phyloP scores from a whole-genome alignment of 805 yeast species.

The Lachancea quebecensis region DNA sequence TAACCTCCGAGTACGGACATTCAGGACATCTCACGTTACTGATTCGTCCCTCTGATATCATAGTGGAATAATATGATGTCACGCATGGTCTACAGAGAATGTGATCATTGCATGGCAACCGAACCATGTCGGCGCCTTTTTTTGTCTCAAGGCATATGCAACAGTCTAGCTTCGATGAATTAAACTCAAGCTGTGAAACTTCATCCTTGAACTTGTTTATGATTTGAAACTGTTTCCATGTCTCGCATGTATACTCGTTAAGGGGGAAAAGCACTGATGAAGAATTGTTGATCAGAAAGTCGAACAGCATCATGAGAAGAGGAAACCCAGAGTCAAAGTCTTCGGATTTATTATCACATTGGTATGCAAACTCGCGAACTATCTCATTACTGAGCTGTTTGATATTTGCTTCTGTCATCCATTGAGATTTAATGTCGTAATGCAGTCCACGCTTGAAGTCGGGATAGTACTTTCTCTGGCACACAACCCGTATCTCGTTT shows the following conservation, averaged over 20 bases:
- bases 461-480: constrained; percentile 15
- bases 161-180: constrained; percentile 39
- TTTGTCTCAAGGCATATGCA: constrained; percentile 48
- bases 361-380: constrained; percentile 28
- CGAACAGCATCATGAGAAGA: constrained; percentile 39
- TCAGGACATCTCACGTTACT: constrained; percentile 53
- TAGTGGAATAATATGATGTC: constrained; percentile 34
- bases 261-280: background rate
- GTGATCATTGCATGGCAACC: constrained; percentile 39
- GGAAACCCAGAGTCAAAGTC: constrained; percentile 27
- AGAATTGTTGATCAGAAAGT: constrained; percentile 25
- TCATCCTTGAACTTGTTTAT: constrained; percentile 22
- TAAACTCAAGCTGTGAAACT: constrained; percentile 26
- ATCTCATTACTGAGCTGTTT: constrained; percentile 17
- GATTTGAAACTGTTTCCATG: constrained; percentile 6
- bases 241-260: background rate
- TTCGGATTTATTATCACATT: constrained; percentile 1
- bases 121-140: constrained; percentile 38
- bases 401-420: constrained; percentile 27
- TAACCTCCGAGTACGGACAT: constrained; percentile 27
- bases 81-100: constrained; percentile 43
- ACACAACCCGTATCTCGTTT: background rate
- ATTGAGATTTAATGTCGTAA: constrained; percentile 23
- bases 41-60: constrained; percentile 43
- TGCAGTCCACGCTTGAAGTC: constrained; percentile 10